phyloP scores from a whole-genome alignment of 1,139 yeast species.

The Saccharomycopsis crataegensis region DNA sequence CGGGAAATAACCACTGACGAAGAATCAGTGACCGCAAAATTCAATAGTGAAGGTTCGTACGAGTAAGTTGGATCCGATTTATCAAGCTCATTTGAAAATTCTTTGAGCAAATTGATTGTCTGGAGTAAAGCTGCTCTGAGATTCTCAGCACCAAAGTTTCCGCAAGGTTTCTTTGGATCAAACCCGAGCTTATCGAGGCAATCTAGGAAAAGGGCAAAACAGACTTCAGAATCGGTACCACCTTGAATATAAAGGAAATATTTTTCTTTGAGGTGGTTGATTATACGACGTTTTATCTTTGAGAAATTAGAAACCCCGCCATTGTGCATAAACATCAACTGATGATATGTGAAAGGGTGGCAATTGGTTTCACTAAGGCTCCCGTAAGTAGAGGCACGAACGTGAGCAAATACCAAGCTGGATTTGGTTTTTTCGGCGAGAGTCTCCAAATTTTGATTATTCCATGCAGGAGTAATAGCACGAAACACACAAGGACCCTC shows the following conservation, averaged over 20 bases:
- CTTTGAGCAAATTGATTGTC: constrained; percentile 67
- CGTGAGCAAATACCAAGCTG: constrained; percentile 84
- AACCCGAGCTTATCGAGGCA: constrained; percentile 67
- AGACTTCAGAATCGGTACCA: constrained; percentile 91
- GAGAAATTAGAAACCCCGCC: constrained; percentile 79
- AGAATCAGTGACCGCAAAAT: constrained; percentile 95
- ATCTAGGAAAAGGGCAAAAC: constrained; percentile 83
- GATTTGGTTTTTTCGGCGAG: constrained; percentile 84
- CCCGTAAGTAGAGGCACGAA: constrained; percentile 93
- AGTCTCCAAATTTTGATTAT: constrained; percentile 80
- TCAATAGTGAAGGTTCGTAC: constrained; percentile 75
- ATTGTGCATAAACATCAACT: constrained; percentile 93
- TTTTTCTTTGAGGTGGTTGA: constrained; percentile 69
- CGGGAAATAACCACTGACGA: constrained; percentile 80
- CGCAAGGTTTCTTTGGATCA: constrained; percentile 47
- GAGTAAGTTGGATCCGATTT: constrained; percentile 23
- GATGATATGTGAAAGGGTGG: constrained; percentile 86
- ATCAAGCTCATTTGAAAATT: constrained; percentile 53
- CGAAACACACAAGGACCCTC: constrained; percentile 77
- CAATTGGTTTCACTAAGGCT: constrained; percentile 90
- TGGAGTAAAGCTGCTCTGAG: constrained; percentile 62
- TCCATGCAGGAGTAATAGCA: constrained; percentile 98
- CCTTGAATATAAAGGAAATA: constrained; percentile 82
- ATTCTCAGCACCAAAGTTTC: constrained; percentile 47
- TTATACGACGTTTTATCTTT: constrained; percentile 62